Percentiles rank a stretch among this genome's conserved stretches.
Evolutionary conservation across 139 green algal species (phyloP).

Genomic region (Chlorella sp.): DNA sequence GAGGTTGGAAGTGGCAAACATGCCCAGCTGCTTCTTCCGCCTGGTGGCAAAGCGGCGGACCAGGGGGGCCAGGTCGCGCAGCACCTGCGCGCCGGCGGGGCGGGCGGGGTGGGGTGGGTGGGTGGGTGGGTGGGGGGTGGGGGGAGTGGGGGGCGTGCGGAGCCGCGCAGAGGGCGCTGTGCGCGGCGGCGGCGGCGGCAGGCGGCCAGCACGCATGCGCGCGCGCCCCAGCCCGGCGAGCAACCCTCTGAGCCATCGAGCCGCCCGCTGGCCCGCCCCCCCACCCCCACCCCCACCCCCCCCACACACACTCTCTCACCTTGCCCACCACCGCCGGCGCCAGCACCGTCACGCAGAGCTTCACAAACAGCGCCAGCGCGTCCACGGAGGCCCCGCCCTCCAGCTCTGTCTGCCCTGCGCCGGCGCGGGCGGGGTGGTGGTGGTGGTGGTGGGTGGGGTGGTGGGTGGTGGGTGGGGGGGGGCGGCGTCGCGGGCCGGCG

Average conservation of each 20-base stretch:
- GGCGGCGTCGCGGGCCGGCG: no score
- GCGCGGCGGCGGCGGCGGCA: no score
- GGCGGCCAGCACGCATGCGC: no score
- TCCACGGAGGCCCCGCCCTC: no score
- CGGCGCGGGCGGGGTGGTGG: no score
- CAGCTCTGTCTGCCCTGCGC: no score
- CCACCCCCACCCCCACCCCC: background rate
- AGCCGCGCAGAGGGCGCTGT: no score
- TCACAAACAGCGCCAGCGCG: conserved; percentile 69
- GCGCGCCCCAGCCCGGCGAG: no score
- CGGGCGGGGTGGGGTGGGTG: background rate
- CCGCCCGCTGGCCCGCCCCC: background rate
- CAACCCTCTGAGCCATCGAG: no score
- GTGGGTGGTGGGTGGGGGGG: no score
- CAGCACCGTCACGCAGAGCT: conserved; percentile 73
- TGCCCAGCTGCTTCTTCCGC: background rate
- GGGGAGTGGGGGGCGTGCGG: background rate
- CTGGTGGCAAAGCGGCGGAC: conserved; percentile 16
- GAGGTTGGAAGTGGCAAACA: conserved; percentile 23
- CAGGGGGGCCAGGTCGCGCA: conserved; percentile 1
- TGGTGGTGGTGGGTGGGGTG: no score
- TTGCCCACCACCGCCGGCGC: conserved; percentile 52
- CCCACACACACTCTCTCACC: background rate
- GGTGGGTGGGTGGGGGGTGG: background rate
- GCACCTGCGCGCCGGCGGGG: background rate